A percentile compares a stretch with the other conserved stretches of the same genome.
Evolutionary conservation across 352 stramenopile genomes (phyloP).

Genomic region (Detonula confervacea): DNA sequence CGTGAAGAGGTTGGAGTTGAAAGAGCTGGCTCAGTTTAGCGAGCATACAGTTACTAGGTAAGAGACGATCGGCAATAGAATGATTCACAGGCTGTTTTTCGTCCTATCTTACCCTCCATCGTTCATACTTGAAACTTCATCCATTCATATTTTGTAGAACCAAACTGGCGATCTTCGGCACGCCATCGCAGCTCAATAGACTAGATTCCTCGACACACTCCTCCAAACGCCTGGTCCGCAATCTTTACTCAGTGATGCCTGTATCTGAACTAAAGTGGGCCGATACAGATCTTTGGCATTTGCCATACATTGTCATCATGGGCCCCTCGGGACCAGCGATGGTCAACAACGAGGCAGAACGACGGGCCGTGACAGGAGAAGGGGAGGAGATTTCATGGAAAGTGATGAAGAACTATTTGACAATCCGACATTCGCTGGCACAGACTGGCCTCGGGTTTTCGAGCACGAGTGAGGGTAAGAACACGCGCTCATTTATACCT

Average conservation of each 20-base stretch:
- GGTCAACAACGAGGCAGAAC: slow-evolving; percentile 35
- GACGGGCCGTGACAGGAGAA: slow-evolving; percentile 24
- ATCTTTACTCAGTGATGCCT: slow-evolving; percentile 36
- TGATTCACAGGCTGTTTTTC: not conserved
- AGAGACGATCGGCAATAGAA: not conserved
- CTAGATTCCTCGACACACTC: slow-evolving; percentile 25
- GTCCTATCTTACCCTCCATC: not conserved
- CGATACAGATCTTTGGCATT: slow-evolving; percentile 39
- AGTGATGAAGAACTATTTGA: slow-evolving; percentile 38
- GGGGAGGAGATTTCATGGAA: slow-evolving; percentile 33
- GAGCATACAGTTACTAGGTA: slow-evolving; percentile 42
- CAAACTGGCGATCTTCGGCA: slow-evolving; percentile 40
- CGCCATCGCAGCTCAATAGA: slow-evolving; percentile 8
- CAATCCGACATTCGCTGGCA: slow-evolving; percentile 28
- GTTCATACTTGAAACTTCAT: not conserved
- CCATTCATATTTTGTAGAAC: slow-evolving; percentile 5
- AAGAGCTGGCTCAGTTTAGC: slow-evolving; percentile 24
- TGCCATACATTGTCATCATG: slow-evolving; percentile 41
- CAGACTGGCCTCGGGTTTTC: slow-evolving; percentile 30
- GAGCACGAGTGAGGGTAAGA: too few relatives aligned
- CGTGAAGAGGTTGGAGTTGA: slow-evolving; percentile 17
- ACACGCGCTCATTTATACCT: too few relatives aligned
- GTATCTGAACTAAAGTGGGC: slow-evolving; percentile 31
- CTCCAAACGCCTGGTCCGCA: slow-evolving; percentile 21
- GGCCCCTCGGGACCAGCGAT: slow-evolving; percentile 22